Base-by-base conservation (phyloP, 345 rosid species). In the Psidium guajava region DNA sequence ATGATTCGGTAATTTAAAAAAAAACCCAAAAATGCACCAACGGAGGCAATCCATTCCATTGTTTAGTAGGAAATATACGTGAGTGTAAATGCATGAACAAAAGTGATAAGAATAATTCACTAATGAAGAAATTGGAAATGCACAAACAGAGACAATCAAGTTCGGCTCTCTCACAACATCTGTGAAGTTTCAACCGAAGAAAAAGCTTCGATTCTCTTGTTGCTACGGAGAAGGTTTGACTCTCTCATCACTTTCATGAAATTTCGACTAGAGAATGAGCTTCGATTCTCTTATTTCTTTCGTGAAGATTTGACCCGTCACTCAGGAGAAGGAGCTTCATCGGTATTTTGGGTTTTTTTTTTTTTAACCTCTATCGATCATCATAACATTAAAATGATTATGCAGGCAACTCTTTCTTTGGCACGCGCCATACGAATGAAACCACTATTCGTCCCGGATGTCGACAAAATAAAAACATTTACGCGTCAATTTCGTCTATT, bases 151-250 rank as follows among this genome's bases (percentile, higher is more conserved):
- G 51, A 49, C 51, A 2, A 49, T 11, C 51, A 49, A 49, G 11
- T 10, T 8, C 44, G 0, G 32, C 44, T 69, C 44, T 8, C 11
- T 8, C 24, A 0, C 10, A 2, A 21, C 11, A 0, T 69, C 18
- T 5, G 11, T 0, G 44, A 21, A 36, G 24, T 32, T 32, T 16
- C 12, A 1, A 32, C 6, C 0, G 0, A 21, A 64, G 22, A 15
- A 15, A 6, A 21, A 64, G 22, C 24, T 54, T 54, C 22, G 42
- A 64, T 64, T 32, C 22, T 32, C 75, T 28, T 16, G 22, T 16
- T 32, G 11, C 42, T 64, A 15, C 8, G 0, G 22, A 16, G 42
- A 32, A 61, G 32, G 5, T 40, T 40, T 5, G 42, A 40, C 42
- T 40, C 42, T 40, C 42, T 40, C 42, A 5, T 5, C 42, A 40